These are phyloP conservation scores for Nakaseomyces nivariensis DNA, from an alignment of 1,139 yeast genomes.

Conservation along the genomic window DNA sequence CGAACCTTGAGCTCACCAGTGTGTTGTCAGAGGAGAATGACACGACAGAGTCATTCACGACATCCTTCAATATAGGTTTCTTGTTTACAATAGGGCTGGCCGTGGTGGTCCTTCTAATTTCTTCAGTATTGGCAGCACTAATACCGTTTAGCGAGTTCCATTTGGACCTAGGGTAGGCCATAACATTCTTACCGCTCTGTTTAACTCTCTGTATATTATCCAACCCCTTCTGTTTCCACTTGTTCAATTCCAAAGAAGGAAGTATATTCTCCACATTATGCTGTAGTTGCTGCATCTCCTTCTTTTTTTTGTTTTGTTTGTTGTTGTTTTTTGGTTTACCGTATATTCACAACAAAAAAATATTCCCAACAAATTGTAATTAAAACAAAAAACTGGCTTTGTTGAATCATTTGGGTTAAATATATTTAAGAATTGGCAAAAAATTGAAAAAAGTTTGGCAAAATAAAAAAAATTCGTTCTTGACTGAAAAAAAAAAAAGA, in stretches of 20 bases:
- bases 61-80: background rate
- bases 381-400: too few species aligned
- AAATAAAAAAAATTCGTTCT: too few species aligned
- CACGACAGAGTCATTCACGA: background rate
- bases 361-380: too few species aligned
- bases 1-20: slow-evolving; percentile 2
- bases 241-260: slow-evolving; percentile 4
- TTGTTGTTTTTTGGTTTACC: too few species aligned
- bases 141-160: background rate
- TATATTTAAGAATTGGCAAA: too few species aligned
- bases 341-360: too few species aligned
- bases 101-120: too few species aligned
- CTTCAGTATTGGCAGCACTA: too few species aligned
- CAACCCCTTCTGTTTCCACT: slow-evolving; percentile 10
- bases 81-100: background rate
- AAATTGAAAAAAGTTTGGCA: too few species aligned
- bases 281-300: background rate
- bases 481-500: too few species aligned
- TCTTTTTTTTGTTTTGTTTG: background rate
- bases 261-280: background rate
- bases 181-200: slow-evolving; percentile 9
- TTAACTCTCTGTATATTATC: slow-evolving; percentile 11
- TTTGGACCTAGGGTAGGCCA: background rate
- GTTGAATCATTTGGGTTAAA: too few species aligned
- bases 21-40: slow-evolving; percentile 4